phyloP scores from a whole-genome alignment of 2,329 filamentous ascomycete species.

The Colletotrichum sp. region DNA sequence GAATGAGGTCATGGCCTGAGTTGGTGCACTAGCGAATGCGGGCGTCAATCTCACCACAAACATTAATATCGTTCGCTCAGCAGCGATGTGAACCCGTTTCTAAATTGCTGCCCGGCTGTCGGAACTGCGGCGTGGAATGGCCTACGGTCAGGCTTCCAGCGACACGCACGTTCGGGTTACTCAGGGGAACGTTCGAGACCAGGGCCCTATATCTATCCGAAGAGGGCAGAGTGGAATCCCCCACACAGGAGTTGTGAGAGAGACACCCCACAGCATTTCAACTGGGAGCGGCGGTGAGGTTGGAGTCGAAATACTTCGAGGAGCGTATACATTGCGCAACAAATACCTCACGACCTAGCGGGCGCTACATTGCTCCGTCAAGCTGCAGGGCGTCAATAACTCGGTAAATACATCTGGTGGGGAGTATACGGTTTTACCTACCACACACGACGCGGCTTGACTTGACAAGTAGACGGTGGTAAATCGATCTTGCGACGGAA shows the following conservation, averaged over 20 bases:
- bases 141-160: not conserved
- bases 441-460: not conserved
- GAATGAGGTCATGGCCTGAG: not conserved
- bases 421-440: not conserved
- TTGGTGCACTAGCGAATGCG: not conserved
- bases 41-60: not conserved
- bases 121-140: not conserved
- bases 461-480: not conserved
- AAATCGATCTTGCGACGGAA: not conserved
- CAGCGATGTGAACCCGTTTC: not conserved
- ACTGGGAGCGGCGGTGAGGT: not conserved
- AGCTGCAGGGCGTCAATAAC: not conserved
- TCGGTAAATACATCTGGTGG: not conserved
- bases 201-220: not conserved
- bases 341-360: not conserved
- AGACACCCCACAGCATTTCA: not conserved
- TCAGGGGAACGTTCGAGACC: not conserved
- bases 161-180: not conserved
- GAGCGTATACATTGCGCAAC: not conserved
- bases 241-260: not conserved
- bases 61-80: not conserved
- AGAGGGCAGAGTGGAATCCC: not conserved
- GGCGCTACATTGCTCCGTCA: not conserved
- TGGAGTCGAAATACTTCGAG: not conserved
- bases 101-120: not conserved